Percentiles rank a stretch among this genome's conserved stretches.
Evolutionary conservation across 257 asterid species (phyloP).

Genomic region (Paraleonurus japonicus): DNA sequence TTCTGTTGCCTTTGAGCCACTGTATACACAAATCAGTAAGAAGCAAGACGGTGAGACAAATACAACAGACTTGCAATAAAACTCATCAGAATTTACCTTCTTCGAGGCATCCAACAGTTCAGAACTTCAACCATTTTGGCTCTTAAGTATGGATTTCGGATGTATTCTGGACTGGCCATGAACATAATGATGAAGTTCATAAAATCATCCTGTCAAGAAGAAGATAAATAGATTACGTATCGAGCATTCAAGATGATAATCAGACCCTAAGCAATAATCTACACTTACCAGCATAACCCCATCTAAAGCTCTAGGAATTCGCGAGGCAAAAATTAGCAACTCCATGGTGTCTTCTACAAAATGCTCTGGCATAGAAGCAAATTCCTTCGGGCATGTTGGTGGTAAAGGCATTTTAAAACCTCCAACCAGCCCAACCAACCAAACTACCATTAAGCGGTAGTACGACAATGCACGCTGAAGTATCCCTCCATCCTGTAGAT

Average conservation of each 20-base stretch:
- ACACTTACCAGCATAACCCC: conserved; percentile 71
- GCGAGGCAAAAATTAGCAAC: conserved; percentile 88
- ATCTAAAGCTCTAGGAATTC: conserved; percentile 96
- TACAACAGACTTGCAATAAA: background rate
- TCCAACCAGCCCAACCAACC: conserved; percentile 83
- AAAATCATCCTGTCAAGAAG: conserved; percentile 75
- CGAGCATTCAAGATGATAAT: conserved; percentile 20
- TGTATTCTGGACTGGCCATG: conserved; percentile 94
- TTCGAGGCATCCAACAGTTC: conserved; percentile 94
- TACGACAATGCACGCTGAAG: conserved; percentile 84
- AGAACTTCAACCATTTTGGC: conserved; percentile 99
- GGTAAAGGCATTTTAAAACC: conserved; percentile 94
- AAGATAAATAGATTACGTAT: conserved; percentile 4
- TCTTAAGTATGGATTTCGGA: conserved; percentile 93
- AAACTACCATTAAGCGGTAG: conserved; percentile 87
- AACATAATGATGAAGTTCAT: conserved; percentile 98
- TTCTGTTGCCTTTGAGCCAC: conserved; percentile 87
- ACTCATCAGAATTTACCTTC: conserved; percentile 53
- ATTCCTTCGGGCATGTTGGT: conserved; percentile 77
- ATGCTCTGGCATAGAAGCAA: conserved; percentile 93
- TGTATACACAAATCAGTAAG: conserved; percentile 33
- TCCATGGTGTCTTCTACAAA: conserved; percentile 97
- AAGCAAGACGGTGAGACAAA: background rate
- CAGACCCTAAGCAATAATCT: conserved; percentile 15
- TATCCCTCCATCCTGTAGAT: conserved; percentile 71